phyloP scores from a whole-genome alignment of 2,329 filamentous ascomycete species.

The Ophiosphaerella narmari region DNA sequence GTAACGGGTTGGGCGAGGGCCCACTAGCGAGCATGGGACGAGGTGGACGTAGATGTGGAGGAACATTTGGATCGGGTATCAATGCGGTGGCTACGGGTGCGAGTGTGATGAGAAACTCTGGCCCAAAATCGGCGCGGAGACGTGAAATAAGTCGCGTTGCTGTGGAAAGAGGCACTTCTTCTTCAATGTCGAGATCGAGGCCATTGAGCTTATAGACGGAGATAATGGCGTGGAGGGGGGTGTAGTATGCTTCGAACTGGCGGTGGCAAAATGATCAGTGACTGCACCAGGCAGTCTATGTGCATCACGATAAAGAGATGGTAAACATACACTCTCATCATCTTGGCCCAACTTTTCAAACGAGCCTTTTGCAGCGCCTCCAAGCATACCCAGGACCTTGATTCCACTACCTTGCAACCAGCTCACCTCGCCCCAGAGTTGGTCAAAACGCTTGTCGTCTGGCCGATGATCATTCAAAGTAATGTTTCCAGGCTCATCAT shows the following conservation, averaged over 20 bases:
- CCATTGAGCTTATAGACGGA: constrained; percentile 54
- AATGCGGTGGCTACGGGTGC: constrained; percentile 81
- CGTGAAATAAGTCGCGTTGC: constrained; percentile 58
- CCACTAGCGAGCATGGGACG: constrained; percentile 34
- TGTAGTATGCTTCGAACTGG: constrained; percentile 75
- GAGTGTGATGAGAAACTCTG: constrained; percentile 74
- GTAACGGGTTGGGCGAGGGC: constrained; percentile 39
- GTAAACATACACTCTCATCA: constrained; percentile 34
- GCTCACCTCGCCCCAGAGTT: constrained; percentile 78
- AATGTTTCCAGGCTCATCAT: constrained; percentile 67
- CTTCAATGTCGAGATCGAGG: constrained; percentile 61
- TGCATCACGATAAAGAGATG: no score
- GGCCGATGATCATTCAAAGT: constrained; percentile 82
- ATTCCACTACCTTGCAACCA: constrained; percentile 74
- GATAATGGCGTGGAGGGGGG: constrained; percentile 69
- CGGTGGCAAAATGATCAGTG: neutral
- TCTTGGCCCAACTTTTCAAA: constrained; percentile 57
- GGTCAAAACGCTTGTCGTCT: constrained; percentile 67
- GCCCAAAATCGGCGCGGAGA: constrained; percentile 66
- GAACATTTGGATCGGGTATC: constrained; percentile 51
- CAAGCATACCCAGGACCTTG: constrained; percentile 84
- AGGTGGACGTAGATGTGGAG: constrained; percentile 34
- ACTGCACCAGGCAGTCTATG: no score
- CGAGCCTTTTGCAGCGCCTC: constrained; percentile 79
- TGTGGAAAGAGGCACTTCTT: constrained; percentile 70